Conservation (phyloP, 1,284 basidiomycete species). For the Apiotrichum veenhuisii region DNA sequence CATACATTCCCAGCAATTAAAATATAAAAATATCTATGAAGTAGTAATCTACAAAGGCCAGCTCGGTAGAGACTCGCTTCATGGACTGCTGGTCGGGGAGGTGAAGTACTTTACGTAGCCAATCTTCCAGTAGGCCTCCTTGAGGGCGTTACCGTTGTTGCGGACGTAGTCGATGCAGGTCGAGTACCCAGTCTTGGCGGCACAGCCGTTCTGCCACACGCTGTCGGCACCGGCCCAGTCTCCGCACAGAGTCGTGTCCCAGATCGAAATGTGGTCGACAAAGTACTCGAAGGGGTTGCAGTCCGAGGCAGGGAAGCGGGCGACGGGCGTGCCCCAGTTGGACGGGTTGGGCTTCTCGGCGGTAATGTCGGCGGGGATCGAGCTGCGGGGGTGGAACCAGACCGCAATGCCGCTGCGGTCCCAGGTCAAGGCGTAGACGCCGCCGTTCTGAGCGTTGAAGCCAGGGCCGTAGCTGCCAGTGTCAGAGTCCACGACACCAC, state of each 20-base stretch:
- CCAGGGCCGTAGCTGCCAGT: slow-evolving; percentile 43
- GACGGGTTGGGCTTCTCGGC: slow-evolving; percentile 64
- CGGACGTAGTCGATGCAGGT: slow-evolving; percentile 73
- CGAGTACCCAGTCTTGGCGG: slow-evolving; percentile 69
- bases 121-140: slow-evolving; percentile 65
- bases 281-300: slow-evolving; percentile 76
- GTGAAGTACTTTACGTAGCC: slow-evolving; percentile 40
- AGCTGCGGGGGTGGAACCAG: slow-evolving; percentile 70
- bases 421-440: slow-evolving; percentile 62
- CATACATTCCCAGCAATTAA: background rate
- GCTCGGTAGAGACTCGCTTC: background rate
- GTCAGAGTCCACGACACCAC: slow-evolving; percentile 42
- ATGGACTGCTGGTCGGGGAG: slow-evolving; percentile 7
- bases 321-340: slow-evolving; percentile 69
- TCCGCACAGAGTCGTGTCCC: slow-evolving; percentile 56
- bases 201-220: slow-evolving; percentile 67
- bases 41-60: background rate
- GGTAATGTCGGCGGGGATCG: slow-evolving; percentile 69
- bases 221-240: slow-evolving; percentile 69
- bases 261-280: slow-evolving; percentile 63
- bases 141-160: slow-evolving; percentile 65
- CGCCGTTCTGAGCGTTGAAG: slow-evolving; percentile 50
- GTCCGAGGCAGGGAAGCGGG: slow-evolving; percentile 63
- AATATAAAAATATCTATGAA: background rate
- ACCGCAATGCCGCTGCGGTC: slow-evolving; percentile 66